Evolutionary conservation across 2,329 filamentous ascomycete genomes (phyloP), one percentile per base, ranked within the genome.

Genomic region (Beauveria scarabaeidicola): DNA sequence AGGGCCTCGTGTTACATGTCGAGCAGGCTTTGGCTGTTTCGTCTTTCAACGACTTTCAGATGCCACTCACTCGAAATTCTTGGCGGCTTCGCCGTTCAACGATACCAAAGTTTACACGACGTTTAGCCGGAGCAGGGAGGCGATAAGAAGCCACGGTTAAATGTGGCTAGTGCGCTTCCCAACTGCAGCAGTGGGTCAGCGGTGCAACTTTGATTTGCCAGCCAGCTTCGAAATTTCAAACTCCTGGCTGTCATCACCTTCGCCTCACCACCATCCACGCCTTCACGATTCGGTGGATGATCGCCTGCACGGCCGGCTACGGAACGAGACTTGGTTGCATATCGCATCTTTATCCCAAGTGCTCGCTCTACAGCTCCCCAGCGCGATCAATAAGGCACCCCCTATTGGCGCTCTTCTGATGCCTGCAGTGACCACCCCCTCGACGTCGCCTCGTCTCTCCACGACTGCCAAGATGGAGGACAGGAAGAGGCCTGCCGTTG

Each of bases 391-490:
- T 17, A 27, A 29, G 57, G 21, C 8, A 17, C 47, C 48, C 41
- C 71, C 66, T 54, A 61, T 65, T 62, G 58, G 59, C 52, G 82
- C 50, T 53, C 41, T 47, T 87, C 89, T 91, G 83, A 95, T 95
- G 90, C 87, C 87, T 87, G 84, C 89, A 83, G 86, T 89, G 78
- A 88, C 89, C 78, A 82, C 84, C 68, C 81, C 82, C 73, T 83
- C 85, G 76, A 81, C 87, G 75, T 75, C 77, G 72, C 82, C 87
- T 81, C 84, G 86, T 83, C 85, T 89, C 81, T 88, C 90, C 79
- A 86, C 86, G 82, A 82, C 90, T 78, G 81, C 86, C 80, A 96
- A 94, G 84, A 99, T 97, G 93, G 94, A 99, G 83, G 94, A 97
- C 81, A 91, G 94, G 84, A 99, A 99, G 84, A 87, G 94, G 84